phyloP scores from a whole-genome alignment of 768 basidiomycete genomes.

The Mycena indigotica region DNA sequence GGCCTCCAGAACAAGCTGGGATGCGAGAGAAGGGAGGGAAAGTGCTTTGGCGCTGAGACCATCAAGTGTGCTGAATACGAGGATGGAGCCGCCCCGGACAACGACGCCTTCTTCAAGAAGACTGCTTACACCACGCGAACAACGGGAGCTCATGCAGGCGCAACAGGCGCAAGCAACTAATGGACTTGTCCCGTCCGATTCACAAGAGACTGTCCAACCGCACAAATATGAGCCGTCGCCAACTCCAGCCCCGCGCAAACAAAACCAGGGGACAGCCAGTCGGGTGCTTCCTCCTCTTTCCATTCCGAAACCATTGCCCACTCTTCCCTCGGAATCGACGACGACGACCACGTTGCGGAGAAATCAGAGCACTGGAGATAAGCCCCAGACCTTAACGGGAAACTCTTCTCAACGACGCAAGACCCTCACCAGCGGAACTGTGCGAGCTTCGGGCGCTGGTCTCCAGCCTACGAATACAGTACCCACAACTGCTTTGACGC shows the following conservation, averaged over 20 bases:
- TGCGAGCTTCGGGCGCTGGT: constrained; percentile 34
- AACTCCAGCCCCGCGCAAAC: constrained; percentile 41
- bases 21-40: constrained; percentile 43
- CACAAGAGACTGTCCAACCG: constrained; percentile 44
- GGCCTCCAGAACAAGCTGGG: constrained; percentile 61
- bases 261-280: constrained; percentile 39
- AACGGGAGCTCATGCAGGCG: constrained; percentile 52
- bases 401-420: constrained; percentile 31
- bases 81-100: constrained; percentile 22
- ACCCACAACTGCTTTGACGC: constrained; percentile 67
- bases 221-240: constrained; percentile 42
- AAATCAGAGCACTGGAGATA: constrained; percentile 18
- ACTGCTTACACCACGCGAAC: constrained; percentile 60
- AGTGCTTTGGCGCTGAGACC: constrained; percentile 38
- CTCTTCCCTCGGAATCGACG: constrained; percentile 57
- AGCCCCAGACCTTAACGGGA: constrained; percentile 1
- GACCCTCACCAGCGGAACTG: constrained; percentile 37
- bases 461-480: constrained; percentile 55
- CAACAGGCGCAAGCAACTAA: constrained; percentile 26
- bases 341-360: constrained; percentile 19
- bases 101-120: constrained; percentile 48
- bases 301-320: constrained; percentile 61
- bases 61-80: constrained; percentile 33
- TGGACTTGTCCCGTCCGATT: constrained; percentile 40
- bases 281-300: constrained; percentile 50